Conservation (phyloP, 768 basidiomycete genomes). For the Kockovaella imperatae region DNA sequence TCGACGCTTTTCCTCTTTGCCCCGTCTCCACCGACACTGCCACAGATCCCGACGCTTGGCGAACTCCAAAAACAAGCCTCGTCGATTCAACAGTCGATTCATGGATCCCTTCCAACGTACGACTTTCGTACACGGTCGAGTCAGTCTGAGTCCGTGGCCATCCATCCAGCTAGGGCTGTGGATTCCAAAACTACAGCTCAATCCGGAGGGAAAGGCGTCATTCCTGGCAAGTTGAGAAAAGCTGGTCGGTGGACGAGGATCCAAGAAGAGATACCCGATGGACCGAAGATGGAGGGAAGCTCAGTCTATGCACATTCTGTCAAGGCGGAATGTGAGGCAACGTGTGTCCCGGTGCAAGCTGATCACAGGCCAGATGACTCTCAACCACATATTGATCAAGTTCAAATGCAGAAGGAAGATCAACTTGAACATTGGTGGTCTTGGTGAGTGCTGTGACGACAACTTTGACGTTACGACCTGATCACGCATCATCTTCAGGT, state of each 20-base stretch:
- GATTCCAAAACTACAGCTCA: not conserved
- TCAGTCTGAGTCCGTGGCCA: not conserved
- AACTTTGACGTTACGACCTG: too few relatives aligned
- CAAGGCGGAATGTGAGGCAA: not conserved
- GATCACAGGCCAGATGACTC: not conserved
- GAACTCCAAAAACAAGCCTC: slow-evolving; percentile 20
- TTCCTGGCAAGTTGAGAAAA: slow-evolving; percentile 10
- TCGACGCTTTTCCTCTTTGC: too few relatives aligned
- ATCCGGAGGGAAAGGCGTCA: too few relatives aligned
- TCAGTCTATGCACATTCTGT: not conserved
- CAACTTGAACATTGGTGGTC: not conserved
- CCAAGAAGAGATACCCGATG: slow-evolving; percentile 7
- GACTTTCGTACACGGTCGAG: too few relatives aligned
- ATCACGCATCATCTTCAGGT: too few relatives aligned
- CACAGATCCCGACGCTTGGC: slow-evolving; percentile 13
- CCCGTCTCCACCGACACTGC: slow-evolving; percentile 9
- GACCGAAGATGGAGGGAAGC: not conserved
- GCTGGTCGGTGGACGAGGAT: slow-evolving; percentile 7
- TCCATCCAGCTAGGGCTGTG: not conserved
- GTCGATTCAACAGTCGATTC: too few relatives aligned
- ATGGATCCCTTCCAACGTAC: too few relatives aligned
- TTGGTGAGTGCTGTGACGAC: too few relatives aligned
- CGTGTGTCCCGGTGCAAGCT: too few relatives aligned
- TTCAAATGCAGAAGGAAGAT: not conserved
- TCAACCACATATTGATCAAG: slow-evolving; percentile 2